Percentiles rank a stretch among this genome's conserved stretches.
Conservation (phyloP, 208 protist genomes). For the Novymonas esmeraldas region DNA sequence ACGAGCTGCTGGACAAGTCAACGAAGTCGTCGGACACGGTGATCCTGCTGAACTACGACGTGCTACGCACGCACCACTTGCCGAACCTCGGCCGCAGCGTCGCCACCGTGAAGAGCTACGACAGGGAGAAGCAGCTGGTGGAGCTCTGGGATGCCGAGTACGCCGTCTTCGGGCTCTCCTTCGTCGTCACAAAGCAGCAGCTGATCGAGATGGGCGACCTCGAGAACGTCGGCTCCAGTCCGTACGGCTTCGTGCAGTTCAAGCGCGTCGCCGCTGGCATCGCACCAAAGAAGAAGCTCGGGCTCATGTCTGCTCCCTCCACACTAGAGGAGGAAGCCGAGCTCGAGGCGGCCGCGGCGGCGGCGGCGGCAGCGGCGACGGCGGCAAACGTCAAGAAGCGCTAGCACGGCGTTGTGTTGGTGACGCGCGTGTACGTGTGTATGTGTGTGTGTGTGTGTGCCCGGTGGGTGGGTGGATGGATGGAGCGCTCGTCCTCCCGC, state of each 20-base stretch:
- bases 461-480: not conserved
- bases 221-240: conserved; percentile 72
- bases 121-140: conserved; percentile 65
- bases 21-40: conserved; percentile 60
- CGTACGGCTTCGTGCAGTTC: conserved; percentile 80
- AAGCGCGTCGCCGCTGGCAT: conserved; percentile 24
- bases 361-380: conserved; percentile 11
- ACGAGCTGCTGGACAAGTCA: conserved; percentile 65
- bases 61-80: conserved; percentile 59
- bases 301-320: conserved; percentile 53
- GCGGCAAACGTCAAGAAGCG: conserved; percentile 2
- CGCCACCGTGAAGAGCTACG: conserved; percentile 75
- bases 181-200: conserved; percentile 55
- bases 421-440: not conserved
- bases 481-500: not conserved
- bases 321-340: conserved; percentile 53
- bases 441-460: not conserved
- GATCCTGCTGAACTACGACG: conserved; percentile 86
- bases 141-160: conserved; percentile 86
- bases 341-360: conserved; percentile 24
- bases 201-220: conserved; percentile 82
- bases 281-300: conserved; percentile 32
- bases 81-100: conserved; percentile 70
- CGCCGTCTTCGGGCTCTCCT: conserved; percentile 76
- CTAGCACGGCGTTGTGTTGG: conserved; percentile 1